These are phyloP conservation scores for Sclerotinia minor DNA, from an alignment of 2,329 filamentous ascomycete species.

Conservation along the genomic window DNA sequence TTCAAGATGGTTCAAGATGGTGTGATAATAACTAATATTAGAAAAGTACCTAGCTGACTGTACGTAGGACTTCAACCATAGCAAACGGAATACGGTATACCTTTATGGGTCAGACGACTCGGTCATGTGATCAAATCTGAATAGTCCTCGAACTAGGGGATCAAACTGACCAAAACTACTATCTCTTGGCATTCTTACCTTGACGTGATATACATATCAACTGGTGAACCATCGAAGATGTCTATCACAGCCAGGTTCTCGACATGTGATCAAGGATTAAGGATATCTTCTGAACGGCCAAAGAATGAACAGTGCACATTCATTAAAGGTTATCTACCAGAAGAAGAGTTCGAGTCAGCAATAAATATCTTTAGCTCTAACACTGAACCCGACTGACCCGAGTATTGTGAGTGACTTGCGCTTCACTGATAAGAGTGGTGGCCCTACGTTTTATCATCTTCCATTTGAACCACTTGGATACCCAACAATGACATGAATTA, in stretches of 20 bases:
- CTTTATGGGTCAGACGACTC: background rate
- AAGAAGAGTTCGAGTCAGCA: background rate
- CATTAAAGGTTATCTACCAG: background rate
- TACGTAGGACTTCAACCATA: background rate
- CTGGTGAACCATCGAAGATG: background rate
- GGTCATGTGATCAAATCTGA: background rate
- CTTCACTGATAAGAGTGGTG: background rate
- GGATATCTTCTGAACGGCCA: background rate
- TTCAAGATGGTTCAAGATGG: too few species aligned
- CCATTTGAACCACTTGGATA: background rate
- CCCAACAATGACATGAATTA: background rate
- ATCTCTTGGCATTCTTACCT: background rate
- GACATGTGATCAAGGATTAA: background rate
- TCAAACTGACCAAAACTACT: too few species aligned
- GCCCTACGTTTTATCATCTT: too few species aligned
- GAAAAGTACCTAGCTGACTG: background rate
- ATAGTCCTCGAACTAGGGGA: background rate
- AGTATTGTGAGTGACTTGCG: background rate
- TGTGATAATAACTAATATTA: background rate
- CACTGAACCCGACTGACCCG: background rate
- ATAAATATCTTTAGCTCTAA: background rate
- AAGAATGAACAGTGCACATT: background rate
- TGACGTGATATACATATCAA: conserved; percentile 6
- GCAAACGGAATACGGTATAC: background rate
- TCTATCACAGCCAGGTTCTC: background rate